These are phyloP conservation scores for Paraphaeosphaeria sporulosa DNA, from an alignment of 2,329 filamentous ascomycete species.

Conservation along the genomic window DNA sequence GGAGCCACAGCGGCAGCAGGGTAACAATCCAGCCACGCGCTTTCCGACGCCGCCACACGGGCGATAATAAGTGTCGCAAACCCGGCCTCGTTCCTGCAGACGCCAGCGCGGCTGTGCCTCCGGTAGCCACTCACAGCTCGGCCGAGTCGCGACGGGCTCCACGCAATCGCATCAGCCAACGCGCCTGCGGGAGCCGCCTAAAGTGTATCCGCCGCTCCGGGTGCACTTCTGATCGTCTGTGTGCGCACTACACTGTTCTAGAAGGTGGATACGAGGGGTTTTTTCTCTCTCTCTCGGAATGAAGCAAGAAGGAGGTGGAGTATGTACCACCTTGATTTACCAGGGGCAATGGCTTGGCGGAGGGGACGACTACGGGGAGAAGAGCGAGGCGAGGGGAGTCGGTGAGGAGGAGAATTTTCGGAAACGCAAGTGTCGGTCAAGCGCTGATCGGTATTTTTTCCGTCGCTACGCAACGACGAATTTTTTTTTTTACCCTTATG, in stretches of 20 bases:
- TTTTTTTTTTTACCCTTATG: neutral
- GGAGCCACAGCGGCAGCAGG: neutral
- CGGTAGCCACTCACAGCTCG: neutral
- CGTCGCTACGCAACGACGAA: neutral
- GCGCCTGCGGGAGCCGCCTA: neutral
- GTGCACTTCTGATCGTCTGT: neutral
- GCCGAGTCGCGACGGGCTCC: neutral
- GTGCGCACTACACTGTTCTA: neutral
- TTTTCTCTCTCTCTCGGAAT: neutral
- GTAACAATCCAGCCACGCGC: neutral
- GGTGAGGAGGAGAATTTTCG: neutral
- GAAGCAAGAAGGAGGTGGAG: neutral
- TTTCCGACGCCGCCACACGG: neutral
- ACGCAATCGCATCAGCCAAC: neutral
- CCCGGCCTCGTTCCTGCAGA: neutral
- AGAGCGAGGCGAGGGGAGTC: too few species aligned
- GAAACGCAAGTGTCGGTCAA: slow-evolving; percentile 17
- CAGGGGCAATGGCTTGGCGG: too few species aligned
- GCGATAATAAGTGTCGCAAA: neutral
- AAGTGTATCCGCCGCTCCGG: neutral
- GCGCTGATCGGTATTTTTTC: slow-evolving; percentile 18
- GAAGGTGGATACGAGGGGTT: neutral
- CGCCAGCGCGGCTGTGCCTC: neutral
- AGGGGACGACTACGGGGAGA: too few species aligned
- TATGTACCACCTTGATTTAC: neutral